Evolutionary conservation across 352 stramenopile genomes (phyloP), one percentile per base, ranked within the genome.

Genomic region (Phytopythium kandeliae): DNA sequence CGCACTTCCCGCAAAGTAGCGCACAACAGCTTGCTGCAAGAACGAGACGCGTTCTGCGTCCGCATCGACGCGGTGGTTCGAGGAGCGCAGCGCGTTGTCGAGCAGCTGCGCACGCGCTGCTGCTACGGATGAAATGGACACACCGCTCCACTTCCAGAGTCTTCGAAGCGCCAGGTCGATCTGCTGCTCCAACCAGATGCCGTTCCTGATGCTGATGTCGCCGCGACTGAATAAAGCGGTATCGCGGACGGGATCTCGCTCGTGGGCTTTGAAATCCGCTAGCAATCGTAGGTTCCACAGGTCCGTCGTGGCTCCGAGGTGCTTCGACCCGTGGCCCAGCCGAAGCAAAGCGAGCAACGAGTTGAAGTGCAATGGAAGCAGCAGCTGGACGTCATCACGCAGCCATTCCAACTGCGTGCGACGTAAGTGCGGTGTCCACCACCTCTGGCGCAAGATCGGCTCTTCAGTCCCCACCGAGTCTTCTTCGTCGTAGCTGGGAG

Each of bases 291-390:
- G 34, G 15, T 71, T 67, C 44, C 72, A 65, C 31, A 88, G 40
- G 17, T 74, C 69, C 3, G 57, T 53, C 0, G 70, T 46, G 40
- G 67, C 67, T 26, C 53, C 22, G 30, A 86, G 53, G 21, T 63
- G 43, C 17, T 24, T 56, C 6, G 57, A 60, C 11, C 71, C 60
- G 46, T 84, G 75, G 26, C 74, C 57, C 9, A 89, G 37, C 4
- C 66, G 60, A 41, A 81, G 86, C 1, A 91, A 60, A n/a, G 76
- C 71, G 37, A 79, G 71, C 17, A 89, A 48, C 17, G 54, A 54
- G 56, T 85, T 72, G 21, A 88, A 42, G 30, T 83, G 67, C 16
- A 72, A 40, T 6, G 67, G 59, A 38, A 84, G 48, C 12, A 82
- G 48, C 19, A 63, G 57, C 24, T 71, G 49, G 22, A 52, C 49